A percentile compares a stretch with the other conserved stretches of the same genome.
These are phyloP conservation scores for Candida adriatica DNA, from an alignment of 805 yeast genomes.

Conservation along the genomic window DNA sequence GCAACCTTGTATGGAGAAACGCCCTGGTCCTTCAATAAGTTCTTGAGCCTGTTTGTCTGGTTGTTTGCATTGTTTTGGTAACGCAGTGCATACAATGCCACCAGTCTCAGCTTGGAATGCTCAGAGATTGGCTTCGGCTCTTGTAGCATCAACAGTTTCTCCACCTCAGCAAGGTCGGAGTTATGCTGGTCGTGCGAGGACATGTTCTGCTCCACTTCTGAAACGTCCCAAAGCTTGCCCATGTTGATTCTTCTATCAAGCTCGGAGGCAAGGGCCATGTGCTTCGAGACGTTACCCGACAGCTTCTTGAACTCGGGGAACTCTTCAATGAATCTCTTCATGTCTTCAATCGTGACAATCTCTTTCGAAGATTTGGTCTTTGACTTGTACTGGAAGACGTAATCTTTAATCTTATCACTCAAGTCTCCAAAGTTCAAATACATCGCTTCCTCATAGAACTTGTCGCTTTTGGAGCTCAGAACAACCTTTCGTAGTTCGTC, in stretches of 20 bases:
- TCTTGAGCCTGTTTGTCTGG: slow-evolving; percentile 33
- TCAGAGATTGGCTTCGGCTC: slow-evolving; percentile 35
- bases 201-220: slow-evolving; percentile 85
- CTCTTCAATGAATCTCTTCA: slow-evolving; percentile 85
- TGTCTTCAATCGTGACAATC: slow-evolving; percentile 76
- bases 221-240: slow-evolving; percentile 69
- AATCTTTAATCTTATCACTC: slow-evolving; percentile 79
- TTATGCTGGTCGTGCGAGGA: slow-evolving; percentile 58
- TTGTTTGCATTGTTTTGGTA: slow-evolving; percentile 49
- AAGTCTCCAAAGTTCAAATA: slow-evolving; percentile 90
- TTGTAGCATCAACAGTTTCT: slow-evolving; percentile 44
- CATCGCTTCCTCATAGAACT: slow-evolving; percentile 75
- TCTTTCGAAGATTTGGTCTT: slow-evolving; percentile 71
- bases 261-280: slow-evolving; percentile 84
- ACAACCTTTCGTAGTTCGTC: slow-evolving; percentile 60
- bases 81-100: slow-evolving; percentile 66
- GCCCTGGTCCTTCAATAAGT: slow-evolving; percentile 31
- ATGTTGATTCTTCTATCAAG: slow-evolving; percentile 65
- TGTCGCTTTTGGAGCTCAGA: slow-evolving; percentile 62
- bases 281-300: slow-evolving; percentile 85
- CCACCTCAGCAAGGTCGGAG: slow-evolving; percentile 49
- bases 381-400: slow-evolving; percentile 73
- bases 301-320: slow-evolving; percentile 91
- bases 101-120: slow-evolving; percentile 60
- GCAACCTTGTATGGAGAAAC: slow-evolving; percentile 21